A percentile compares a stretch with the other conserved stretches of the same genome.
phyloP scores from a whole-genome alignment of 192 early-diverging fungal genomes.

The Dissophora ornata region DNA sequence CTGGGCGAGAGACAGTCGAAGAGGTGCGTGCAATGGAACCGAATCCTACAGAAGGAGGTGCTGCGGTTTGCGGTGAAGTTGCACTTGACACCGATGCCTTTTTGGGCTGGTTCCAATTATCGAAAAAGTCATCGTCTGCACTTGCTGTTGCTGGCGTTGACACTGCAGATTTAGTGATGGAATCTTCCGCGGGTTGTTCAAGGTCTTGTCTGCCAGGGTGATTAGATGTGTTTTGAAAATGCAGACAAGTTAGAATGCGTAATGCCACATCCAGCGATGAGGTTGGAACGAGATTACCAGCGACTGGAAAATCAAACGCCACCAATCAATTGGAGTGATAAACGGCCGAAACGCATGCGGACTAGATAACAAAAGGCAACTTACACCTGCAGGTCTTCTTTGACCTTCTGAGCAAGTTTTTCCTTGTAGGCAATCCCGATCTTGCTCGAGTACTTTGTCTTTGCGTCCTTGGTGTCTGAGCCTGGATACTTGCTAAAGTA shows the following conservation, averaged over 20 bases:
- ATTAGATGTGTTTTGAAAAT: slow-evolving; percentile 6
- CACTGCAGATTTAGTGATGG: slow-evolving; percentile 10
- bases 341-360: neutral
- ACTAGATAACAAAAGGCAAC: slow-evolving; percentile 1
- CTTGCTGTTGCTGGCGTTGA: slow-evolving; percentile 3
- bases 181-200: slow-evolving; percentile 27
- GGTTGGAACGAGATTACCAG: no score
- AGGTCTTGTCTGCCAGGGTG: slow-evolving; percentile 34
- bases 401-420: slow-evolving; percentile 72
- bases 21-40: slow-evolving; percentile 20
- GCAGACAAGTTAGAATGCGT: neutral
- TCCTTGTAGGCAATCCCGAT: slow-evolving; percentile 85
- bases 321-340: no score
- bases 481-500: slow-evolving; percentile 80
- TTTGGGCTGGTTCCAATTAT: slow-evolving; percentile 48
- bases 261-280: no score
- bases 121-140: slow-evolving; percentile 46
- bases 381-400: slow-evolving; percentile 74
- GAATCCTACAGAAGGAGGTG: slow-evolving; percentile 28
- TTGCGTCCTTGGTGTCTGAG: slow-evolving; percentile 73
- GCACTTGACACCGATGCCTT: slow-evolving; percentile 6
- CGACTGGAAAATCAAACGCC: no score
- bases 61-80: slow-evolving; percentile 6
- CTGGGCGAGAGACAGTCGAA: slow-evolving; percentile 25
- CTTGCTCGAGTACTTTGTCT: slow-evolving; percentile 82